These are phyloP conservation scores for Phanerochaete sordida DNA, from an alignment of 768 basidiomycete genomes.

Conservation along the genomic window DNA sequence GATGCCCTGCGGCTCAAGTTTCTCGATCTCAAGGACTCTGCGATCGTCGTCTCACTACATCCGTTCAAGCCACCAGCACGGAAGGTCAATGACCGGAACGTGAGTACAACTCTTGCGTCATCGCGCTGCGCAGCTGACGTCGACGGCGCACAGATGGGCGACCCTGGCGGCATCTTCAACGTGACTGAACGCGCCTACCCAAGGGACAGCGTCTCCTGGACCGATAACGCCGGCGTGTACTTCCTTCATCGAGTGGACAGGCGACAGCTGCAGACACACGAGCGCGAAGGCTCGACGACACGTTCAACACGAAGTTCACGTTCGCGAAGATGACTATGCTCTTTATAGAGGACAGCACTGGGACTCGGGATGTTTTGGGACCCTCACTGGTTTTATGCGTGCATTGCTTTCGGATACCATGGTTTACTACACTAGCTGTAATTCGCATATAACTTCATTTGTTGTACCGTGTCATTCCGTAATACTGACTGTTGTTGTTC, in stretches of 20 bases:
- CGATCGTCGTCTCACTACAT: slow-evolving; percentile 82
- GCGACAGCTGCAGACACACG: slow-evolving; percentile 1
- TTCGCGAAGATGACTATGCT: slow-evolving; percentile 1
- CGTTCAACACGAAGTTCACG: slow-evolving; percentile 3
- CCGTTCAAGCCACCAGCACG: slow-evolving; percentile 77
- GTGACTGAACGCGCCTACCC: slow-evolving; percentile 65
- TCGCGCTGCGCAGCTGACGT: background rate
- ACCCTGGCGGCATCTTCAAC: slow-evolving; percentile 80
- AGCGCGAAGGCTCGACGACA: background rate
- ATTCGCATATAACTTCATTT: background rate
- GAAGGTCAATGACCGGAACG: slow-evolving; percentile 81
- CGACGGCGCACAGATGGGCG: slow-evolving; percentile 49
- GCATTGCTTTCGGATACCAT: background rate
- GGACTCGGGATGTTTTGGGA: background rate
- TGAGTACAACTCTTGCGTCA: slow-evolving; percentile 29
- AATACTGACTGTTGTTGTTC: background rate
- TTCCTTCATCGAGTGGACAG: slow-evolving; percentile 79
- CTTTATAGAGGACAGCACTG: background rate
- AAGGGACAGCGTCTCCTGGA: slow-evolving; percentile 82
- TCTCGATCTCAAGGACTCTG: slow-evolving; percentile 91
- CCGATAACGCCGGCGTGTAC: slow-evolving; percentile 61
- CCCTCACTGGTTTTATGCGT: background rate
- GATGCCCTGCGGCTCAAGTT: slow-evolving; percentile 85
- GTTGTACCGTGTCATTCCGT: background rate
- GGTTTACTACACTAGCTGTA: background rate